Percentiles rank a stretch among this genome's conserved stretches.
Conservation (phyloP, 2,329 filamentous ascomycete species). For the Cadophora malorum region DNA sequence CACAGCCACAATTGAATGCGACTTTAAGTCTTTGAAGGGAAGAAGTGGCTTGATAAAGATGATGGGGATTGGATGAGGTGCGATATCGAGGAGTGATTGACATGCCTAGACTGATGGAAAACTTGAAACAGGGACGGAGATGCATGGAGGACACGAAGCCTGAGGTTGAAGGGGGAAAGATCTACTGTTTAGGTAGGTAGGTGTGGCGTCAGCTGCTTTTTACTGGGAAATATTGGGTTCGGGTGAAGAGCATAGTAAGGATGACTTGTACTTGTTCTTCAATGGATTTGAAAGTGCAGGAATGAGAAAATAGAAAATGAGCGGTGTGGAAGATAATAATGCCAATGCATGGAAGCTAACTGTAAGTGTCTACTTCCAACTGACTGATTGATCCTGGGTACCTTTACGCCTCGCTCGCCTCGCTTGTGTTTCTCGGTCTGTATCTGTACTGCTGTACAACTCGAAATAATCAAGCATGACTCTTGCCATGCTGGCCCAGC, state of each 20-base stretch:
- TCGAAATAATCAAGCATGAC: background rate
- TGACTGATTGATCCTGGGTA: background rate
- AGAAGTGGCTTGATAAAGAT: background rate
- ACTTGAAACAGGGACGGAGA: constrained; percentile 4
- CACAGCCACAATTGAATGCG: constrained; percentile 23
- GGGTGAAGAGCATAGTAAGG: too few species aligned
- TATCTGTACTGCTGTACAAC: background rate
- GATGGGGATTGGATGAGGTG: constrained; percentile 5
- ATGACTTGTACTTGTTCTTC: too few species aligned
- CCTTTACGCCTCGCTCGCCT: constrained; percentile 2
- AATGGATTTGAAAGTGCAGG: background rate
- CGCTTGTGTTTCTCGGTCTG: background rate
- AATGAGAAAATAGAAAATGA: background rate
- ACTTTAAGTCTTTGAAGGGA: background rate
- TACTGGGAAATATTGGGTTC: too few species aligned
- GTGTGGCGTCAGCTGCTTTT: background rate
- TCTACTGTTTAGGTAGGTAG: background rate
- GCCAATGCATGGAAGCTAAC: background rate
- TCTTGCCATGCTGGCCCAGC: constrained; percentile 5
- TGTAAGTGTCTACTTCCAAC: background rate
- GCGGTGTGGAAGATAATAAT: background rate
- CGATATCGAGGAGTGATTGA: background rate
- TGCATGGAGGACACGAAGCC: background rate
- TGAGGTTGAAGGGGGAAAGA: background rate
- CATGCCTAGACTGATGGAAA: background rate